Percentiles rank a stretch among this genome's conserved stretches.
phyloP scores from a whole-genome alignment of 257 asterid species.

The Forsythia viridissima region DNA sequence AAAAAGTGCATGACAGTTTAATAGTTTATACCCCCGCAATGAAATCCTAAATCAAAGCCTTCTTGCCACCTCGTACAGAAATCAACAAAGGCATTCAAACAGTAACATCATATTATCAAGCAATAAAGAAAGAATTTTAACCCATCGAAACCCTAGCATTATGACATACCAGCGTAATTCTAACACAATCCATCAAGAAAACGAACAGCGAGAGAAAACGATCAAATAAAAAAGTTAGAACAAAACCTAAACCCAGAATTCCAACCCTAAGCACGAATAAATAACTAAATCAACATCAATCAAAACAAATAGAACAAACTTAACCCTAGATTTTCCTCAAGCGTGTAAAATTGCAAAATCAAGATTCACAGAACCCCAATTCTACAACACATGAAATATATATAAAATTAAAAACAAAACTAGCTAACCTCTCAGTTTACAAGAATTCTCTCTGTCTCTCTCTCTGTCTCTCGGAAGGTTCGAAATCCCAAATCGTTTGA shows the following conservation, averaged over 20 bases:
- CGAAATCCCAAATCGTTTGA: rapidly evolving
- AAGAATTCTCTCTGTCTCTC: neutral
- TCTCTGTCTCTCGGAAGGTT: neutral
- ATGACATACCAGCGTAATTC: neutral
- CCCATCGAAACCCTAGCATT: neutral
- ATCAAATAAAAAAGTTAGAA: neutral
- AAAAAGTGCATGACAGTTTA: too few species aligned
- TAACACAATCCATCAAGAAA: neutral
- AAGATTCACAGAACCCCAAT: neutral
- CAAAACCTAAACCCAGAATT: neutral
- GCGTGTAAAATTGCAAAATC: neutral
- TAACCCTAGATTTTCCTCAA: neutral
- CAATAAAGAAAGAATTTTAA: too few species aligned
- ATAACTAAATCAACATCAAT: neutral
- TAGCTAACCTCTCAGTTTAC: conserved; percentile 26
- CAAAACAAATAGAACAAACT: neutral
- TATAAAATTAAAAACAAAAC: neutral
- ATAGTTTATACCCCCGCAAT: neutral
- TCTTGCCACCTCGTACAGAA: neutral
- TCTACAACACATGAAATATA: neutral
- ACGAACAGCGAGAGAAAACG: neutral
- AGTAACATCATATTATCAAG: neutral
- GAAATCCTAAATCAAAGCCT: neutral
- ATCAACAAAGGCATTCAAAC: neutral
- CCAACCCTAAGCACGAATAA: neutral